A percentile compares a stretch with the other conserved stretches of the same genome.
phyloP scores from a whole-genome alignment of 371 early-diverging fungal species.

The Mortierella sp. region DNA sequence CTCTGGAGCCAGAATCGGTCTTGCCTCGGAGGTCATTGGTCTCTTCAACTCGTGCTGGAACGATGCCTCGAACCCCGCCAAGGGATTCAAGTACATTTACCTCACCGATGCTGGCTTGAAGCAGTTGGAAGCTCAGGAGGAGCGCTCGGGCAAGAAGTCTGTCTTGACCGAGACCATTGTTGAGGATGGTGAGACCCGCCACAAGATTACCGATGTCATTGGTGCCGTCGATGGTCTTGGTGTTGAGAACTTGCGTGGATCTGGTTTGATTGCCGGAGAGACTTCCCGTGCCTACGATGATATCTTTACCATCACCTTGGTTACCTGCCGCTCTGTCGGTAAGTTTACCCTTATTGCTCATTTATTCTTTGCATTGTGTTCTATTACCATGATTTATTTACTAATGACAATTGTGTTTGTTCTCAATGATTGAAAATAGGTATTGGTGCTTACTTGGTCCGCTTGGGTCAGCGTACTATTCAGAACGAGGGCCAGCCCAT shows the following conservation, averaged over 20 bases:
- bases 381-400: not conserved
- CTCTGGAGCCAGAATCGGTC: slow-evolving; percentile 99
- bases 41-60: slow-evolving; percentile 92
- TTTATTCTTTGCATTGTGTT: not conserved
- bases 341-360: slow-evolving; percentile 4
- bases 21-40: slow-evolving; percentile 92
- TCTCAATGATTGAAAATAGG: slow-evolving; percentile 59
- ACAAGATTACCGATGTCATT: slow-evolving; percentile 92
- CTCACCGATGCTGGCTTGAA: slow-evolving; percentile 83
- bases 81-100: slow-evolving; percentile 96
- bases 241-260: slow-evolving; percentile 99
- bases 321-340: slow-evolving; percentile 98
- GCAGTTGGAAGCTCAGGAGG: slow-evolving; percentile 64
- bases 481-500: slow-evolving; percentile 99
- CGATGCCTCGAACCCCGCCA: slow-evolving; percentile 81
- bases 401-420: not conserved
- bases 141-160: slow-evolving; percentile 68
- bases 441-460: slow-evolving; percentile 99
- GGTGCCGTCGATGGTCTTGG: slow-evolving; percentile 94
- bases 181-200: slow-evolving; percentile 83
- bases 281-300: slow-evolving; percentile 97
- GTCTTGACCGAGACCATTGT: slow-evolving; percentile 78
- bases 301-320: slow-evolving; percentile 97
- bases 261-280: slow-evolving; percentile 98
- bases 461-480: slow-evolving; percentile 97